Evolutionary conservation across 2,329 filamentous ascomycete species (phyloP), one percentile per base, ranked within the genome.

Genomic region (Periglandula ipomoeae): DNA sequence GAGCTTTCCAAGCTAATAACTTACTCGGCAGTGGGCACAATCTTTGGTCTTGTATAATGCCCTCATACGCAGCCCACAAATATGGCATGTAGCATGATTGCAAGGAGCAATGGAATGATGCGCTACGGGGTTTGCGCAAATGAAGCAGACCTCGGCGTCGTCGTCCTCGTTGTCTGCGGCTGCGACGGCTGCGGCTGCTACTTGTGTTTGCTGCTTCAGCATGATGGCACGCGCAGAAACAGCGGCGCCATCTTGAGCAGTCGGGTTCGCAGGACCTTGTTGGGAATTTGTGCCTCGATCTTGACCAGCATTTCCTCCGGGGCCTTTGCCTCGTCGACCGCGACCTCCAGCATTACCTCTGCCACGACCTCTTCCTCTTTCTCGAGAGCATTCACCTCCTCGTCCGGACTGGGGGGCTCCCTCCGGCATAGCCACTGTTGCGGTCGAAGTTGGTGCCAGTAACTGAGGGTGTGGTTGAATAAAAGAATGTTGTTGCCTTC

Each of bases 51-150:
- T 97, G 70, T 97, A 98, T 40, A 98, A 72, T 1, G 91, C 93
- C 58, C 93, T 81, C 79, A 97, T 81, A 51, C 93, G 81, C 57
- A 98, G 71, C 9, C 89, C 85, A 66, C 93, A 98, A 55, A 97
- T 95, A 69, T 98, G 93, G 64, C 93, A 98, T 44, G 91, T 96
- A 50, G 87, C 80, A 69, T 98, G 93, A 66, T 96, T 97, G 70
- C 93, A 98, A 19, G 93, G 91, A 27, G 90, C 83, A 55, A 98
- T 82, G 9, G 90, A 86, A 58, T 88, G 83, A 70, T 97, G 89
- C 44, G 86, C 81, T 43, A 98, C 84, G 2, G 84, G 81, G 55
- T 90, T 95, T 49, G 93, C 91, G 68, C 93, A 98, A 61, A 98
- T 98, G 69, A 97, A 97, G 78, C 93, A 98, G 52, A 96, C 79